Percentiles rank a stretch among this genome's conserved stretches.
phyloP scores from a whole-genome alignment of 2,329 filamentous ascomycete species.

The Aspergillus jensenii region DNA sequence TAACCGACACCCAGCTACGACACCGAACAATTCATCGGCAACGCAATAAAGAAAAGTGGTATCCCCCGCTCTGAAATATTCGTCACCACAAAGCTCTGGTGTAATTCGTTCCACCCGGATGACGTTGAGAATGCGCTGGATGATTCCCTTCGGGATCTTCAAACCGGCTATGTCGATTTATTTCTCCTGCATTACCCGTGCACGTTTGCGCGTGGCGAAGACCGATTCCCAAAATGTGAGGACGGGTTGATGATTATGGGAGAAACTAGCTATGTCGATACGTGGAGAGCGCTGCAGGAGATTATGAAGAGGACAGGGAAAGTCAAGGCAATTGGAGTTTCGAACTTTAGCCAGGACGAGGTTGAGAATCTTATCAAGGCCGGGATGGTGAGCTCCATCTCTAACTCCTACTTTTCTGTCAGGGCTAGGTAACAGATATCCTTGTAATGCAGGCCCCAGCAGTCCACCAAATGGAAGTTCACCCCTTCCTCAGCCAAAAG shows the following conservation, averaged over 20 bases:
- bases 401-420: neutral
- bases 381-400: constrained; percentile 8
- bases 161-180: constrained; percentile 63
- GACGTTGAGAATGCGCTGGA: constrained; percentile 61
- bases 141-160: constrained; percentile 58
- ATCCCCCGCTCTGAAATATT: constrained; percentile 49
- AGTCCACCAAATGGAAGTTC: constrained; percentile 65
- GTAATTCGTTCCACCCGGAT: constrained; percentile 56
- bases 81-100: constrained; percentile 61
- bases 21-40: constrained; percentile 58
- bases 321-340: constrained; percentile 29
- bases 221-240: constrained; percentile 47
- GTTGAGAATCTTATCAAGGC: constrained; percentile 38
- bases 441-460: constrained; percentile 47
- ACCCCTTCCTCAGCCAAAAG: constrained; percentile 54
- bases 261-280: constrained; percentile 50
- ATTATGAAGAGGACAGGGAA: constrained; percentile 25
- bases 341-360: constrained; percentile 21
- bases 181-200: constrained; percentile 60
- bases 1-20: constrained; percentile 23
- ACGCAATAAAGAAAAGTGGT: constrained; percentile 60
- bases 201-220: constrained; percentile 14
- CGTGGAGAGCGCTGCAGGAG: constrained; percentile 32
- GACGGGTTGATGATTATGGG: constrained; percentile 53
- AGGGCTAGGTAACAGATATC: neutral